These are phyloP conservation scores for Torulaspora maleeae DNA, from an alignment of 805 yeast species.

Conservation along the genomic window DNA sequence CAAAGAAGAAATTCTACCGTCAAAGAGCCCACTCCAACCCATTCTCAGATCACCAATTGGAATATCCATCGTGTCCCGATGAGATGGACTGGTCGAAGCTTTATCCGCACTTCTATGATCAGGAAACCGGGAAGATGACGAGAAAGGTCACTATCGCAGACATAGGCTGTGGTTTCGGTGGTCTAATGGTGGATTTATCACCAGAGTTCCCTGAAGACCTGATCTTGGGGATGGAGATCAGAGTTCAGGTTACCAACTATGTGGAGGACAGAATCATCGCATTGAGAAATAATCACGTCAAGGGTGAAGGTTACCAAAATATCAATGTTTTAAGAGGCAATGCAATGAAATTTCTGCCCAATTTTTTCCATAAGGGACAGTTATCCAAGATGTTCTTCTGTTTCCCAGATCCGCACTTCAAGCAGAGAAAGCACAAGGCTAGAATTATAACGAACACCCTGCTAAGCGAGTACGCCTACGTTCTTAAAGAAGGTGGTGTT, in stretches of 20 bases:
- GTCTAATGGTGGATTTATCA: conserved; percentile 73
- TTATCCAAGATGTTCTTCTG: conserved; percentile 92
- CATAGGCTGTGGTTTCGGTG: conserved; percentile 97
- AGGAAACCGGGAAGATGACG: conserved; percentile 39
- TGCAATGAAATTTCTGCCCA: conserved; percentile 96
- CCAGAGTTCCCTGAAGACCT: conserved; percentile 68
- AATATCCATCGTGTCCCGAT: conserved; percentile 77
- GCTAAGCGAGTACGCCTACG: conserved; percentile 88
- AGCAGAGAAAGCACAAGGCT: conserved; percentile 95
- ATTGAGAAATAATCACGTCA: conserved; percentile 48
- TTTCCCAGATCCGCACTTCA: conserved; percentile 99
- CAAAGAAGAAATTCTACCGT: conserved; percentile 82
- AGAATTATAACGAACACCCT: conserved; percentile 88
- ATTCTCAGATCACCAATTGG: conserved; percentile 88
- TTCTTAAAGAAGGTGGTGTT: conserved; percentile 78
- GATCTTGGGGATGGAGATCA: conserved; percentile 92
- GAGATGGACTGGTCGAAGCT: conserved; percentile 82
- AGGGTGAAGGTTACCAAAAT: conserved; percentile 56
- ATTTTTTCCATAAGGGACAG: conserved; percentile 80
- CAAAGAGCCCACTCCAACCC: conserved; percentile 98
- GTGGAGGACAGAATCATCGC: conserved; percentile 95
- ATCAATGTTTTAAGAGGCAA: conserved; percentile 89
- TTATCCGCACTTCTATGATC: conserved; percentile 58
- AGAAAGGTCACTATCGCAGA: conserved; percentile 82
- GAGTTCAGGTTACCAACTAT: conserved; percentile 95